These are phyloP conservation scores for Alnus rubra DNA, from an alignment of 306 rosid species.

Conservation along the genomic window DNA sequence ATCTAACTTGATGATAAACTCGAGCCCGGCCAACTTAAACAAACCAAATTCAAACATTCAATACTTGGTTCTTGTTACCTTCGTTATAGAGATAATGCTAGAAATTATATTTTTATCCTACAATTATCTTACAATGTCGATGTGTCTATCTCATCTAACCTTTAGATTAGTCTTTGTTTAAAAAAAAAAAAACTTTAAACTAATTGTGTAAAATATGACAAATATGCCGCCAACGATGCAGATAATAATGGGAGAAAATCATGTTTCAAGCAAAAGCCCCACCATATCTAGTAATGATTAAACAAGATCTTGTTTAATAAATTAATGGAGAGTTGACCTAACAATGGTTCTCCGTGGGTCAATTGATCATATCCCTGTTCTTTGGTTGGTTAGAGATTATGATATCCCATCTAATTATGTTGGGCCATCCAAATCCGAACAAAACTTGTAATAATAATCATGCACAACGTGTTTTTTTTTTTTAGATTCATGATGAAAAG, in stretches of 20 bases:
- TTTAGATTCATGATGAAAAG: too few species aligned
- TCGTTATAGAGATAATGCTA: too few species aligned
- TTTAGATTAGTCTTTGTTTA: too few species aligned
- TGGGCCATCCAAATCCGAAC: neutral
- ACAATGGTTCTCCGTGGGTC: neutral
- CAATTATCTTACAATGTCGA: too few species aligned
- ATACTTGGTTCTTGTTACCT: too few species aligned
- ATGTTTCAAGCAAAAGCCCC: neutral
- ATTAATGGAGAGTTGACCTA: slow-evolving; percentile 8
- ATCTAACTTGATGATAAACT: too few species aligned
- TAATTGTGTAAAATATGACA: neutral
- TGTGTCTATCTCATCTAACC: too few species aligned
- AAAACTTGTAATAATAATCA: neutral
- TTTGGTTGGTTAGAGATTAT: neutral
- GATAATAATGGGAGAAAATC: neutral
- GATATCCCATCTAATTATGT: neutral
- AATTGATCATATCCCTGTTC: neutral
- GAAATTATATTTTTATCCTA: too few species aligned
- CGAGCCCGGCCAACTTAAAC: too few species aligned
- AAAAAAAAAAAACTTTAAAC: neutral
- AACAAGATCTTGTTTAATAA: slow-evolving; percentile 2
- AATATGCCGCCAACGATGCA: neutral
- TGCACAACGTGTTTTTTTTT: neutral
- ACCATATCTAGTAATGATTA: neutral
- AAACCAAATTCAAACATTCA: too few species aligned